Conservation (phyloP, 139 green algal species). For the Closterium sp. region DNA sequence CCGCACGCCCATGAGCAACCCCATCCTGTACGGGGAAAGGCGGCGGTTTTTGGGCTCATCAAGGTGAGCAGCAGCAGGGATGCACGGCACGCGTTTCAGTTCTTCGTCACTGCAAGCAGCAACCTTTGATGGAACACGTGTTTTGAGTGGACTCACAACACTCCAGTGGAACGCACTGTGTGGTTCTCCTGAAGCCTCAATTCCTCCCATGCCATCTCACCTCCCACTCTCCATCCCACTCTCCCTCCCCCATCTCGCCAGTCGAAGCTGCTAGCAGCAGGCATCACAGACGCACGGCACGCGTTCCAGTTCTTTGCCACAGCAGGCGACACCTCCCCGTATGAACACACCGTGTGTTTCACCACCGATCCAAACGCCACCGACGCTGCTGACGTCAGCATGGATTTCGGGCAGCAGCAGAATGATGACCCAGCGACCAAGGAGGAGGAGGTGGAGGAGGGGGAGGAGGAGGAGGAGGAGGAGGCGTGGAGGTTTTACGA, state of each 20-base stretch:
- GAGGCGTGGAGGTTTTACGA: no score
- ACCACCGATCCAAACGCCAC: neutral
- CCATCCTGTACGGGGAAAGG: no score
- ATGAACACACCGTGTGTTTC: neutral
- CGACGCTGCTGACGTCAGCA: neutral
- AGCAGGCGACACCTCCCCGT: neutral
- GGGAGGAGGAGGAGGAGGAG: no score
- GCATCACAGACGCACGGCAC: neutral
- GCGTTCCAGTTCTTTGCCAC: conserved; percentile 27
- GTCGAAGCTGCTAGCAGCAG: conserved; percentile 14
- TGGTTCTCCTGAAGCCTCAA: no score
- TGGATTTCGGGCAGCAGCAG: neutral
- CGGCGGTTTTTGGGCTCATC: neutral
- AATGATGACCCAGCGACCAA: neutral
- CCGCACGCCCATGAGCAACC: no score
- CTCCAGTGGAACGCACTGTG: no score
- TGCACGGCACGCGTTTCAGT: no score
- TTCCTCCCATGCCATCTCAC: no score
- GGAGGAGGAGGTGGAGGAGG: neutral
- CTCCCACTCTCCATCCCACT: no score
- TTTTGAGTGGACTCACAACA: no score
- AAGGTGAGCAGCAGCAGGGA: neutral
- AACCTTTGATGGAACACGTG: no score
- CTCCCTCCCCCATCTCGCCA: neutral
- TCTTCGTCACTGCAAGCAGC: no score